Percentiles rank a stretch among this genome's conserved stretches.
phyloP scores from a whole-genome alignment of 345 rosid species.

The Hypericum perforatum region DNA sequence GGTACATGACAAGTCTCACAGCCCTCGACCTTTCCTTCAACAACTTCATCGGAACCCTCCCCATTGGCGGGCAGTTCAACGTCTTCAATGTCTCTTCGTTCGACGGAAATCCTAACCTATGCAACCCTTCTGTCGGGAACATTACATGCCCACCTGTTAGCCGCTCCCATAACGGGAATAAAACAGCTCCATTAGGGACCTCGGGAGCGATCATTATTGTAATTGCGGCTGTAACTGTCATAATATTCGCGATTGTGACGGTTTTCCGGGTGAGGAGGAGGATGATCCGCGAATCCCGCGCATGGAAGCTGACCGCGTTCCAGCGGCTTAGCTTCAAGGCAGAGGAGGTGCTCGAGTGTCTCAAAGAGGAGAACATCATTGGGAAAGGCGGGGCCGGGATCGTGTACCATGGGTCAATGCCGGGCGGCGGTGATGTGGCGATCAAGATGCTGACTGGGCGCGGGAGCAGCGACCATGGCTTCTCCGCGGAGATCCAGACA shows the following conservation, averaged over 20 bases:
- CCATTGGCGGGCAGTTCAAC: slow-evolving; percentile 60
- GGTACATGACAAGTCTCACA: slow-evolving; percentile 63
- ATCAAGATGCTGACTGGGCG: slow-evolving; percentile 64
- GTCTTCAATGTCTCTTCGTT: slow-evolving; percentile 65
- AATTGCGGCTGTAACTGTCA: slow-evolving; percentile 27
- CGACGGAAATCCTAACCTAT: slow-evolving; percentile 59
- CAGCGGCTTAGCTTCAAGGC: slow-evolving; percentile 68
- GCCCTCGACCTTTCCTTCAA: slow-evolving; percentile 68
- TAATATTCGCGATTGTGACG: slow-evolving; percentile 35
- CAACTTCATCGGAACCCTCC: slow-evolving; percentile 52
- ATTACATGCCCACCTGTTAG: slow-evolving; percentile 30
- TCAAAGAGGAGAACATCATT: slow-evolving; percentile 79
- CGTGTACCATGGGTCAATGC: slow-evolving; percentile 83
- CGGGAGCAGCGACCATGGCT: slow-evolving; percentile 62
- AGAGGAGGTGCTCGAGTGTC: slow-evolving; percentile 67
- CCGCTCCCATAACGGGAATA: slow-evolving; percentile 18
- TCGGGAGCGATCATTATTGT: slow-evolving; percentile 36
- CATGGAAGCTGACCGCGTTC: slow-evolving; percentile 84
- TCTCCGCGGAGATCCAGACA: slow-evolving; percentile 89
- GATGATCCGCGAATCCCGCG: slow-evolving; percentile 31
- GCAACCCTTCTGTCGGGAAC: slow-evolving; percentile 25
- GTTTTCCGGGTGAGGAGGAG: slow-evolving; percentile 38
- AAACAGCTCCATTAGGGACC: slow-evolving; percentile 24
- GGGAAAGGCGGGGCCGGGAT: slow-evolving; percentile 94
- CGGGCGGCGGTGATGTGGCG: slow-evolving; percentile 55